Evolutionary conservation across 129 eudicot genomes (phyloP).

Genomic region (Chrysanthemum seticuspe): DNA sequence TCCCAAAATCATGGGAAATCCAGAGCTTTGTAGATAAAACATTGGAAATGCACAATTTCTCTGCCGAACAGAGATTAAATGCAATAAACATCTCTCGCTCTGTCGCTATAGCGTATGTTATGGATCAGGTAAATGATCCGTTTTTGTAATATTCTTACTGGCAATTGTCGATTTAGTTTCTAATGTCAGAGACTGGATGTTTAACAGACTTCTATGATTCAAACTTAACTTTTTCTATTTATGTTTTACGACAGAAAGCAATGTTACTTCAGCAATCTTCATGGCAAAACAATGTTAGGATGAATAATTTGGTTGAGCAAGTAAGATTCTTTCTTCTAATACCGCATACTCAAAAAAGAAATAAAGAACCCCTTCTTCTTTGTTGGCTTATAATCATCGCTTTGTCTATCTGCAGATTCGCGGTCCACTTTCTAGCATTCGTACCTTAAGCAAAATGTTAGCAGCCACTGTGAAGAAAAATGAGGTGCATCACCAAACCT

Average conservation of each 20-base stretch:
- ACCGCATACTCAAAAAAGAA: conserved; percentile 4
- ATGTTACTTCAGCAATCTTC: conserved; percentile 89
- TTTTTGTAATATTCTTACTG: background rate
- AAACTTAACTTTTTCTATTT: background rate
- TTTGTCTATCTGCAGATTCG: conserved; percentile 63
- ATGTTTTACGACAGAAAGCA: conserved; percentile 64
- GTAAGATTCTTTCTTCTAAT: conserved; percentile 49
- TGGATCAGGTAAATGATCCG: conserved; percentile 84
- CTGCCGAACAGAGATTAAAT: conserved; percentile 75
- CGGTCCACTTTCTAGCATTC: conserved; percentile 92
- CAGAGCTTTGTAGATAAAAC: conserved; percentile 48
- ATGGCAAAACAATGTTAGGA: conserved; percentile 95
- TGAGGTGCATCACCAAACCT: conserved; percentile 52
- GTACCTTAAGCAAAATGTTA: conserved; percentile 81
- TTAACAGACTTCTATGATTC: background rate
- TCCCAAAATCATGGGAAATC: conserved; percentile 52
- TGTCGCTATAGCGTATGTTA: conserved; percentile 93
- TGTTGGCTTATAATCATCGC: conserved; percentile 4
- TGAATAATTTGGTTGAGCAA: conserved; percentile 92
- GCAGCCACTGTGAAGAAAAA: conserved; percentile 66
- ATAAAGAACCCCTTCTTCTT: background rate
- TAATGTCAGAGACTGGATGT: background rate
- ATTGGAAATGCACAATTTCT: conserved; percentile 47
- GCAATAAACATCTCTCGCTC: conserved; percentile 87
- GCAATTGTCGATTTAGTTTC: background rate